These are phyloP conservation scores for Huntiella decipiens DNA, from an alignment of 2,329 filamentous ascomycete species.

Conservation along the genomic window DNA sequence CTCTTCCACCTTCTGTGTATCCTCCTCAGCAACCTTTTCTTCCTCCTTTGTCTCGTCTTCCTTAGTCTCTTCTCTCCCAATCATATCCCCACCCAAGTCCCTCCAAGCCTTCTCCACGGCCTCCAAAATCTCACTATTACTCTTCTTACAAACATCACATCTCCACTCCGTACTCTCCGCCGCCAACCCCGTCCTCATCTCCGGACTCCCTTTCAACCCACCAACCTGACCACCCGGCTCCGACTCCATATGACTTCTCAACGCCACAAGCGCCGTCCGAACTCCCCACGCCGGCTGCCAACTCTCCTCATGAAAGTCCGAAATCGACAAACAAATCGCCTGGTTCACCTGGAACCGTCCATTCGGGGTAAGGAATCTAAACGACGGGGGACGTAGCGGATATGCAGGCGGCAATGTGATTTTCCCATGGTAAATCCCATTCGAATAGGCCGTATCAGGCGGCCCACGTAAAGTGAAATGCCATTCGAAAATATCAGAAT, in stretches of 20 bases:
- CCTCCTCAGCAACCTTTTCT: constrained; percentile 15
- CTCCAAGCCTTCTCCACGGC: constrained; percentile 23
- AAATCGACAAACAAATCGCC: constrained; percentile 89
- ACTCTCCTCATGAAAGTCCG: constrained; percentile 89
- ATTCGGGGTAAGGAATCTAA: constrained; percentile 82
- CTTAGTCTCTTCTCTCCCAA: background rate
- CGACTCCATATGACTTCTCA: constrained; percentile 85
- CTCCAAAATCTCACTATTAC: constrained; percentile 53
- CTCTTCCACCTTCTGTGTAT: background rate
- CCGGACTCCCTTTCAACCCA: constrained; percentile 58
- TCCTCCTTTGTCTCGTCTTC: constrained; percentile 16
- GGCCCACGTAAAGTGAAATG: constrained; percentile 94
- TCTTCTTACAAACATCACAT: constrained; percentile 51
- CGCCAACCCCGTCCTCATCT: constrained; percentile 50
- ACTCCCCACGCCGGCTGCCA: constrained; percentile 99
- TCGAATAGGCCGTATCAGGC: constrained; percentile 57
- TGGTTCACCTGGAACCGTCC: constrained; percentile 92
- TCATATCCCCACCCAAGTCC: constrained; percentile 15
- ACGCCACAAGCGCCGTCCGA: constrained; percentile 60
- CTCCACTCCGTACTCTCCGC: constrained; percentile 43
- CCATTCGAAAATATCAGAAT: constrained; percentile 91
- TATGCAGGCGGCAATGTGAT: constrained; percentile 82
- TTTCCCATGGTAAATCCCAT: constrained; percentile 84
- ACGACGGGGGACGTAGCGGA: constrained; percentile 79
- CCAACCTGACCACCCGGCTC: constrained; percentile 77